Evolutionary conservation across 2,329 filamentous ascomycete genomes (phyloP).

Genomic region (Colletotrichum sp.): DNA sequence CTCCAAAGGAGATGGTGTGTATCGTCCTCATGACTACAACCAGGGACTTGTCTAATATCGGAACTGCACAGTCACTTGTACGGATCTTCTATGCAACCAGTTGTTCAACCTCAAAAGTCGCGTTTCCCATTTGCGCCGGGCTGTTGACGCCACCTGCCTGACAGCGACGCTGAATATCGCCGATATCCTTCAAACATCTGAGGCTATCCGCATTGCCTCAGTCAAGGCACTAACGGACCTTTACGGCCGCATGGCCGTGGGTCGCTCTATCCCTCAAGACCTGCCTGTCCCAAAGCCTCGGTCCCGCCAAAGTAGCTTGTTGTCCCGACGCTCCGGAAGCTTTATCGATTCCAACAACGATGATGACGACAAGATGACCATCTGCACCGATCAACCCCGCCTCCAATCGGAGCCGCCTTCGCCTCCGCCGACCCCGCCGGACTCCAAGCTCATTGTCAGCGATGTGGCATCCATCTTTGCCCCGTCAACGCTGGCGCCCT

Average conservation of each 20-base stretch:
- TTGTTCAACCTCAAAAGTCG: constrained; percentile 29
- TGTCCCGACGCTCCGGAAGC: background rate
- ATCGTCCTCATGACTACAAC: background rate
- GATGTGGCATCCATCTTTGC: constrained; percentile 26
- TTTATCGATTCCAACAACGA: background rate
- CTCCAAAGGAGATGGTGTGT: constrained; percentile 38
- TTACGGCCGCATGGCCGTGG: constrained; percentile 37
- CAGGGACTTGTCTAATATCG: constrained; percentile 23
- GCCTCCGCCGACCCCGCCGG: constrained; percentile 31
- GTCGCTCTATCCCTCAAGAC: constrained; percentile 32
- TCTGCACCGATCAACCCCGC: constrained; percentile 27
- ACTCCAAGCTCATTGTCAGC: constrained; percentile 20
- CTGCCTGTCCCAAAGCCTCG: constrained; percentile 27
- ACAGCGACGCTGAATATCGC: constrained; percentile 34
- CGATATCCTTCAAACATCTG: constrained; percentile 36
- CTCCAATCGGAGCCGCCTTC: constrained; percentile 34
- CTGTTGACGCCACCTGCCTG: constrained; percentile 15
- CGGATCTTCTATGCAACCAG: constrained; percentile 31
- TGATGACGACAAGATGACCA: constrained; percentile 28
- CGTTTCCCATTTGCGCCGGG: constrained; percentile 29
- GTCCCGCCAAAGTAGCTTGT: constrained; percentile 15
- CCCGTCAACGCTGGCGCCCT: constrained; percentile 11
- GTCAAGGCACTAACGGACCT: constrained; percentile 38
- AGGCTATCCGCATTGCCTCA: constrained; percentile 34
- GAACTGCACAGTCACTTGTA: constrained; percentile 23